Evolutionary conservation across 1,139 yeast genomes (phyloP), one percentile per base, ranked within the genome.

Genomic region (Yamadazyma pseudoaaseri): DNA sequence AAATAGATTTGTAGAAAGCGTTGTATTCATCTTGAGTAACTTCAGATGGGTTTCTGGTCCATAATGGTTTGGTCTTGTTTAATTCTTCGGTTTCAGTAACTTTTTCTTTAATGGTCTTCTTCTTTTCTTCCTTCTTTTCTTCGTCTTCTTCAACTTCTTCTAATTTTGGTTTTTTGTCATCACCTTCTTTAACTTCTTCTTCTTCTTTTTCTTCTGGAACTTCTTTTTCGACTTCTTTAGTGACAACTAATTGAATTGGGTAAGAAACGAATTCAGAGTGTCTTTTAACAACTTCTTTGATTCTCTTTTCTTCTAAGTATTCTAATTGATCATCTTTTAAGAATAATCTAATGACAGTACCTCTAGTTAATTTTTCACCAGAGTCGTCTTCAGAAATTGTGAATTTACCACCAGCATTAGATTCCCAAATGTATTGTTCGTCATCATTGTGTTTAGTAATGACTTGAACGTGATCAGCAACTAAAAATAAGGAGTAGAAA

Each of bases 371-470:
- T 60, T 70, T 81, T 75, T 86, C 95, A 66, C 85, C 84, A 48
- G 73, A 62, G 63, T 82, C 92, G 60, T 94, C 99, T 58, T 85
- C 76, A 45, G 97, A 81, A 58, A 94, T 86, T 56, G 97, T 87
- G 77, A 92, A 94, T 73, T 94, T 92, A 65, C 99, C 98, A 70
- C 98, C 99, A 50, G 98, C 98, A 57, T 94, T 89, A 37, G 98
- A 92, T 76, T 94, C 98, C 99, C 99, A 94, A 58, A 92, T 75
- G 81, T 94, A 94, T 75, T 94, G 99, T 67, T 92, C 98, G 65
- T 94, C 99, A 59, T 94, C 98, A 63, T 94, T 94, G 79, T 90
- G 85, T 79, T 94, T 94, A 47, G 98, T 86, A 64, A 94, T 87
- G 54, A 94, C 98, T 75, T 92, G 97, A 48, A 94, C 98, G 58